Conservation (phyloP, 2,329 filamentous ascomycete species). For the Neonectria ditissima region DNA sequence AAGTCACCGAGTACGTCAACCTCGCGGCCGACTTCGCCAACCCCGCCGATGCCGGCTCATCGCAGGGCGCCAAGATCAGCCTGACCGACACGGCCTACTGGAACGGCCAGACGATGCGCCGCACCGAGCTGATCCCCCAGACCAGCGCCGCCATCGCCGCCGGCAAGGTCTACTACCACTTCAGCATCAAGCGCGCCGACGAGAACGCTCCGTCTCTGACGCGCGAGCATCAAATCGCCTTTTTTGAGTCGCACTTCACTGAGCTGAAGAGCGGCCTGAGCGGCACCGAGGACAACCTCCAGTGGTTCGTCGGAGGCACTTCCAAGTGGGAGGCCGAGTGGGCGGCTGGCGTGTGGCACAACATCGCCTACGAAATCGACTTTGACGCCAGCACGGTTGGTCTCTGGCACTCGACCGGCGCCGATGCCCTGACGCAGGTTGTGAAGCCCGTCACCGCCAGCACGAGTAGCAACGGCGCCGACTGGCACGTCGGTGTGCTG, state of each 20-base stretch:
- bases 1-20: slow-evolving; percentile 70
- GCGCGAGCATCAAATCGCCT: slow-evolving; percentile 74
- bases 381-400: slow-evolving; percentile 71
- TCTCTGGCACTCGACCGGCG: slow-evolving; percentile 79
- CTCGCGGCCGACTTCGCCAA: slow-evolving; percentile 72
- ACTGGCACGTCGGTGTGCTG: slow-evolving; percentile 80
- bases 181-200: slow-evolving; percentile 71
- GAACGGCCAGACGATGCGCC: slow-evolving; percentile 79
- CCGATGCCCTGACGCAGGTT: slow-evolving; percentile 66
- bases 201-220: slow-evolving; percentile 70
- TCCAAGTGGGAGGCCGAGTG: slow-evolving; percentile 73
- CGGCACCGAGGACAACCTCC: slow-evolving; percentile 63
- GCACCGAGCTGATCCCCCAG: slow-evolving; percentile 80
- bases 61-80: slow-evolving; percentile 76
- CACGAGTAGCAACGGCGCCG: slow-evolving; percentile 74
- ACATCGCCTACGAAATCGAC: slow-evolving; percentile 80
- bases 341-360: slow-evolving; percentile 76
- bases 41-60: slow-evolving; percentile 69
- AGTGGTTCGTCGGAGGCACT: slow-evolving; percentile 72
- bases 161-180: slow-evolving; percentile 80
- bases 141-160: slow-evolving; percentile 72
- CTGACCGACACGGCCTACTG: slow-evolving; percentile 74
- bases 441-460: slow-evolving; percentile 70
- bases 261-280: slow-evolving; percentile 74
- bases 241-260: slow-evolving; percentile 79